phyloP scores from a whole-genome alignment of 495 filamentous ascomycete species.

The Cercophora sp. region DNA sequence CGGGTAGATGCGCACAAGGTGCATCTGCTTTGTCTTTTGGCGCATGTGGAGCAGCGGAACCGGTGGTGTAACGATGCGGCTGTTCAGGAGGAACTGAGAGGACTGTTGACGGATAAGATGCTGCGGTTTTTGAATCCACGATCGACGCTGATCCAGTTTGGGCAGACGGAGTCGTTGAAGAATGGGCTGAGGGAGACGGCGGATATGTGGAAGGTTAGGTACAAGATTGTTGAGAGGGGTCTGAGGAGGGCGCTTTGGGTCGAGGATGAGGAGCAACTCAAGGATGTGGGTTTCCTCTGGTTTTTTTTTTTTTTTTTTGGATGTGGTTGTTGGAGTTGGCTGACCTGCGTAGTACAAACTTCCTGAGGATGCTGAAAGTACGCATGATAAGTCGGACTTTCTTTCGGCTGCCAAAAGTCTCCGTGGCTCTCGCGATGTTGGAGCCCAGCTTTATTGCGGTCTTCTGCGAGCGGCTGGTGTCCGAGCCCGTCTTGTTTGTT shows the following conservation, averaged over 20 bases:
- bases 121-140: conserved; percentile 61
- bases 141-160: conserved; percentile 61
- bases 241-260: conserved; percentile 69
- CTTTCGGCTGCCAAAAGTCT: conserved; percentile 58
- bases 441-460: conserved; percentile 85
- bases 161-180: conserved; percentile 66
- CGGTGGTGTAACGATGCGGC: conserved; percentile 79
- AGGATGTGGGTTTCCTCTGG: conserved; percentile 48
- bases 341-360: conserved; percentile 44
- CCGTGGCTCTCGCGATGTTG: conserved; percentile 80
- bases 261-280: conserved; percentile 55
- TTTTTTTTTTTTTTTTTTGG: too few species aligned
- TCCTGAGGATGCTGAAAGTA: conserved; percentile 49
- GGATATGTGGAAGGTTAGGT: conserved; percentile 62
- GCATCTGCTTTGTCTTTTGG: conserved; percentile 77
- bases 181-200: conserved; percentile 69
- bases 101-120: conserved; percentile 57
- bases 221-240: conserved; percentile 65
- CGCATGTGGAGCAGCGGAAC: conserved; percentile 71
- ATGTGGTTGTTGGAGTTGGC: conserved; percentile 1
- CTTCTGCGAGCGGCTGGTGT: conserved; percentile 73
- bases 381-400: conserved; percentile 66
- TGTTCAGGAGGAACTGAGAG: conserved; percentile 58
- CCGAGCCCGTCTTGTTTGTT: conserved; percentile 86
- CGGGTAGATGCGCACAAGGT: conserved; percentile 78